These are phyloP conservation scores for Vaccinium corymbosum DNA, from an alignment of 148 eudicot genomes.

Conservation along the genomic window DNA sequence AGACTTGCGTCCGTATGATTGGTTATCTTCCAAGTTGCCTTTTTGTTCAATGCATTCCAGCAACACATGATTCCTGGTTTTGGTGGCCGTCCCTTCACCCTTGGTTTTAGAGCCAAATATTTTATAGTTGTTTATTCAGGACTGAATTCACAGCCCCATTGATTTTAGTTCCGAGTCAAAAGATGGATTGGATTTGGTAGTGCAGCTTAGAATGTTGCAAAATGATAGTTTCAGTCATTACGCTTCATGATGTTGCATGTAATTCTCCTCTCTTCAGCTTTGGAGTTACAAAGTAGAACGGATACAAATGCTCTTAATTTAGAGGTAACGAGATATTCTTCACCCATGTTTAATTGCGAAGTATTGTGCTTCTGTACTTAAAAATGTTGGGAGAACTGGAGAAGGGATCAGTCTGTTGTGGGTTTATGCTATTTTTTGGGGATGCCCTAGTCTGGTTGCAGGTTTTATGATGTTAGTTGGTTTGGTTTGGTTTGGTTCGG, in stretches of 20 bases:
- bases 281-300: not conserved
- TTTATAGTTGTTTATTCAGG: not conserved
- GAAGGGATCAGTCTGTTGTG: not conserved
- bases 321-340: not conserved
- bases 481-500: too few relatives aligned
- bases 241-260: not conserved
- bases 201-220: not conserved
- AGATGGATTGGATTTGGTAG: not conserved
- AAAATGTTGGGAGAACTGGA: too few relatives aligned
- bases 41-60: conserved; percentile 29
- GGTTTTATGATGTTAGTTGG: not conserved
- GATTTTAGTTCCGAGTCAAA: not conserved
- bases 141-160: not conserved
- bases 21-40: conserved; percentile 25
- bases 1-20: conserved; percentile 17
- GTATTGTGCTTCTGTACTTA: not conserved
- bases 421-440: not conserved
- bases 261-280: not conserved
- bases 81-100: conserved; percentile 15
- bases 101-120: conserved; percentile 1
- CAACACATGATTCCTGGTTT: conserved; percentile 28
- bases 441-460: not conserved
- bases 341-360: not conserved
- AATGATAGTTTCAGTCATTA: not conserved
- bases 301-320: not conserved